These are phyloP conservation scores for Monilinia laxa DNA, from an alignment of 2,329 filamentous ascomycete species.

Conservation along the genomic window DNA sequence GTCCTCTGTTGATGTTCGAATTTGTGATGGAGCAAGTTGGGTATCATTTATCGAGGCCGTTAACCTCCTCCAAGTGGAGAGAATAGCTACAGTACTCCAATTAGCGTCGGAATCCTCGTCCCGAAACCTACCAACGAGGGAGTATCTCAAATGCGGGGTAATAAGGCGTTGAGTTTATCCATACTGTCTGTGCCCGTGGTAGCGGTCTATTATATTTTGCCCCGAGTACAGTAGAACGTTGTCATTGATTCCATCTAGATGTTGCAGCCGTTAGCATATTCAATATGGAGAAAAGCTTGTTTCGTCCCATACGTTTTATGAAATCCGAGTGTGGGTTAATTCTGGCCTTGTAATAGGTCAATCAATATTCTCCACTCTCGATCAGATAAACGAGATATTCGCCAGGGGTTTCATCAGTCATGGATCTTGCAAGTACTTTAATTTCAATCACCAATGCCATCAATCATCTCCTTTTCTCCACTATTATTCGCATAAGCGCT, in stretches of 20 bases:
- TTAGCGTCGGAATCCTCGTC: not conserved
- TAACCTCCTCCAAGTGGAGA: slow-evolving; percentile 14
- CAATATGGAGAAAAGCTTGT: slow-evolving; percentile 12
- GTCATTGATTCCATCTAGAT: not conserved
- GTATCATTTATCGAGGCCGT: not conserved
- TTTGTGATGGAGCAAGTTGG: not conserved
- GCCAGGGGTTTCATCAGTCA: no score
- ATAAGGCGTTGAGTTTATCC: not conserved
- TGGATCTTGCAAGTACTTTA: slow-evolving; percentile 2
- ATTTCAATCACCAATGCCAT: not conserved
- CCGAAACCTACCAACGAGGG: slow-evolving; percentile 7
- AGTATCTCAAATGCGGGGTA: not conserved
- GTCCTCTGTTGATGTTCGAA: not conserved
- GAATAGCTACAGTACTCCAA: slow-evolving; percentile 11
- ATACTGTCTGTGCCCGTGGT: not conserved
- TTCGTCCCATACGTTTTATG: not conserved
- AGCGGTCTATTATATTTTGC: not conserved
- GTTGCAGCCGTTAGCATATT: not conserved
- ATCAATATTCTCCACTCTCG: slow-evolving; percentile 1
- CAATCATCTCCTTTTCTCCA: slow-evolving; percentile 9
- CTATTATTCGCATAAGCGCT: slow-evolving; percentile 7
- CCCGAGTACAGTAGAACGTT: not conserved
- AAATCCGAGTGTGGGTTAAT: not conserved
- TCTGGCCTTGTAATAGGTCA: not conserved
- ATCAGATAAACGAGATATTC: no score